phyloP scores from a whole-genome alignment of 257 asterid species.

The Ilex asprella region DNA sequence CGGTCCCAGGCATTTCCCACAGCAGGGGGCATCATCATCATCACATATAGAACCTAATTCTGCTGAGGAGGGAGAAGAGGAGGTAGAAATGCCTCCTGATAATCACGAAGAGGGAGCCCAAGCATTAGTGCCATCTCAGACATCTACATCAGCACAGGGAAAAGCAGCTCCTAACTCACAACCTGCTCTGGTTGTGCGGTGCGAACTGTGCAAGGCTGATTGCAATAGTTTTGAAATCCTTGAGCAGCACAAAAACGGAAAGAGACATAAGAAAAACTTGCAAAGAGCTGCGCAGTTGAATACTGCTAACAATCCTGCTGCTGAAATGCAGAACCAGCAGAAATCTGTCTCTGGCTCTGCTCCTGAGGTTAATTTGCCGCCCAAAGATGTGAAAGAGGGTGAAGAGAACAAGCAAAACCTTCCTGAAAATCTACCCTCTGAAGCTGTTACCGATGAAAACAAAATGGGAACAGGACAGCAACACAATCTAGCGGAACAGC shows the following conservation, averaged over 20 bases:
- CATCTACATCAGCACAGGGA: neutral
- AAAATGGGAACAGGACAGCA: neutral
- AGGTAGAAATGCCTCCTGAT: neutral
- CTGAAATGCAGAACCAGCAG: slow-evolving; percentile 1
- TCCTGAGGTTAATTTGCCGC: neutral
- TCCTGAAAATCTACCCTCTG: slow-evolving; percentile 6
- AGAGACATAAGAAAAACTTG: slow-evolving; percentile 25
- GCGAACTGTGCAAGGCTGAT: slow-evolving; percentile 23
- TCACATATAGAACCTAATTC: slow-evolving; percentile 5
- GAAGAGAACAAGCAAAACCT: slow-evolving; percentile 10
- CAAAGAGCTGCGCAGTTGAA: slow-evolving; percentile 8
- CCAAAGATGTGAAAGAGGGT: slow-evolving; percentile 3
- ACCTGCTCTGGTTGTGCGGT: slow-evolving; percentile 10
- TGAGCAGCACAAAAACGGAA: slow-evolving; percentile 22
- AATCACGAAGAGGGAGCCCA: neutral
- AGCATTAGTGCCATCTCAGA: neutral
- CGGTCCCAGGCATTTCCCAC: neutral
- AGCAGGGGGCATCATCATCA: slow-evolving; percentile 7
- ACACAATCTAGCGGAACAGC: slow-evolving; percentile 1
- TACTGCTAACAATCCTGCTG: neutral
- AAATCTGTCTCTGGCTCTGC: slow-evolving; percentile 7
- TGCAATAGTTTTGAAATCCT: slow-evolving; percentile 18
- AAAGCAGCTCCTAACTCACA: neutral
- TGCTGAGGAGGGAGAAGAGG: neutral
- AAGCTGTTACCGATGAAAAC: neutral